phyloP scores from a whole-genome alignment of 2,329 filamentous ascomycete genomes.

The Sporothrix schenckii region DNA sequence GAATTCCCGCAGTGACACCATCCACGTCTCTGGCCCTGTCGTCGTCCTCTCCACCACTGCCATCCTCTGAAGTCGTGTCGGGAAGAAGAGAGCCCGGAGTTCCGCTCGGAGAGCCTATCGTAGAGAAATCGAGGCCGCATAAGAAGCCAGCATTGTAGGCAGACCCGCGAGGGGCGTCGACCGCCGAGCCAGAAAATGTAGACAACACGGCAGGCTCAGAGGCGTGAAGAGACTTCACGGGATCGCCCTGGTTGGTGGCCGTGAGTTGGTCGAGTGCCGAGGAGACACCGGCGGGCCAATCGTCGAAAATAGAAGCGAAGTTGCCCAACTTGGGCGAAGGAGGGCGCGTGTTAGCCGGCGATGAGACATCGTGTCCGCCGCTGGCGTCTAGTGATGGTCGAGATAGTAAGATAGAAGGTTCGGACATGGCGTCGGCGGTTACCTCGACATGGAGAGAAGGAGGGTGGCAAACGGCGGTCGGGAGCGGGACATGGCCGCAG shows the following conservation, averaged over 20 bases:
- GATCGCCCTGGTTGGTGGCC: constrained; percentile 5
- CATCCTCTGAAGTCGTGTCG: constrained; percentile 27
- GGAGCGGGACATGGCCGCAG: constrained; percentile 34
- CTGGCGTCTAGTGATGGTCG: constrained; percentile 11
- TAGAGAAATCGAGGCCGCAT: constrained; percentile 30
- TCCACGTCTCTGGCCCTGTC: not conserved
- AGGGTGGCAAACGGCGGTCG: constrained; percentile 28
- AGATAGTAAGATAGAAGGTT: not conserved
- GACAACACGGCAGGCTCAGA: not conserved
- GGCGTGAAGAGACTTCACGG: not conserved
- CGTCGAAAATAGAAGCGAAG: constrained; percentile 30
- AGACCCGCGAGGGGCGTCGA: not conserved
- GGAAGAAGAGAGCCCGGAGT: constrained; percentile 18
- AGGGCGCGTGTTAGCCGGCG: constrained; percentile 15
- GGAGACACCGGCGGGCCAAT: constrained; percentile 9
- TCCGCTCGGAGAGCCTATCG: constrained; percentile 5
- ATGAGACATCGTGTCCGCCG: not conserved
- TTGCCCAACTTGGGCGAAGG: constrained; percentile 34
- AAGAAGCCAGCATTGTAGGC: constrained; percentile 28
- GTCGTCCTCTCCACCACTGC: not conserved
- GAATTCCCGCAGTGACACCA: not conserved
- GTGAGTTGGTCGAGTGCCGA: not conserved
- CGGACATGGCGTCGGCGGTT: constrained; percentile 30
- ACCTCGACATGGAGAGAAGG: constrained; percentile 27
- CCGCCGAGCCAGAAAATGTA: not conserved